Percentiles rank a stretch among this genome's conserved stretches.
These are phyloP conservation scores for Fusarium haematococcum DNA, from an alignment of 2,329 filamentous ascomycete species.

Conservation along the genomic window DNA sequence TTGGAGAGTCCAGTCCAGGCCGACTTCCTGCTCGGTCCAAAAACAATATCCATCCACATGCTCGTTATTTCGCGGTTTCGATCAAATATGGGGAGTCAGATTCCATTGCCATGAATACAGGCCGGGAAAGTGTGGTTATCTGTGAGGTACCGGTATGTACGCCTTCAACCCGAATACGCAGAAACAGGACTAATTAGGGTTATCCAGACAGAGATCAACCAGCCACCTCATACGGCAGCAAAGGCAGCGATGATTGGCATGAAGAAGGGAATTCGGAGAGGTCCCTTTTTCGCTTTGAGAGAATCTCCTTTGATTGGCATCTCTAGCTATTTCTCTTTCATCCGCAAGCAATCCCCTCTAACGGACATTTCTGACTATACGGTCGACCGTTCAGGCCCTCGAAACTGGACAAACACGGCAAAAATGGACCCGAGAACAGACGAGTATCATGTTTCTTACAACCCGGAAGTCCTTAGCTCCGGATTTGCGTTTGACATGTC, in stretches of 20 bases:
- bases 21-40: neutral
- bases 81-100: neutral
- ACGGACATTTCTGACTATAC: neutral
- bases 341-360: neutral
- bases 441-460: neutral
- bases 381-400: neutral
- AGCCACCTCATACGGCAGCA: neutral
- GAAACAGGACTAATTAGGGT: neutral
- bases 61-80: neutral
- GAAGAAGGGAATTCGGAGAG: neutral
- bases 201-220: neutral
- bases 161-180: neutral
- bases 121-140: neutral
- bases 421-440: neutral
- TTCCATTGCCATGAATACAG: neutral
- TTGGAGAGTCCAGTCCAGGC: neutral
- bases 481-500: conserved; percentile 1
- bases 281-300: neutral
- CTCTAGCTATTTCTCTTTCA: neutral
- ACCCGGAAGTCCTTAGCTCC: neutral
- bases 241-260: neutral
- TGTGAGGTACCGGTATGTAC: neutral
- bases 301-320: neutral
- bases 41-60: neutral
- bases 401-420: neutral